Base-by-base conservation (phyloP, 2,329 filamentous ascomycete genomes). In the Trichoderma cornu-damae region DNA sequence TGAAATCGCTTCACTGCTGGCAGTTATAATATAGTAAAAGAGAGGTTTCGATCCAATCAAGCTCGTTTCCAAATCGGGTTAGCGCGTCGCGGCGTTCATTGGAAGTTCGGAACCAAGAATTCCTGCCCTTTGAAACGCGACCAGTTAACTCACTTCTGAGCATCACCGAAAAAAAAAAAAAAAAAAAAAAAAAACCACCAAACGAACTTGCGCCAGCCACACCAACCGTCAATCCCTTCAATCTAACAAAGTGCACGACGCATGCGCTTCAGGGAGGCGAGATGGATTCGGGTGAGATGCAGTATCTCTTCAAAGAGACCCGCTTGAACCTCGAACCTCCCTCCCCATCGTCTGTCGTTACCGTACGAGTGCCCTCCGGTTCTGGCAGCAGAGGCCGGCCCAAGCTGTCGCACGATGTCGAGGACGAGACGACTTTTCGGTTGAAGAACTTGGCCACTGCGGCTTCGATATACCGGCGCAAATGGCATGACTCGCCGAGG, bases 381-480 rank as follows among this genome's bases (percentile, higher is more conserved):
- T 77, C 71, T 66, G 75, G 69, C 69, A 73, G 74, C 68, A 73
- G 68, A 68, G 68, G 63, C 64, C 73, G 72, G 68, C 76, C 69
- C 70, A 79, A 71, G 64, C 60, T 61, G 44, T 57, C 63, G 43
- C 59, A 65, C 61, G 70, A 72, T 57, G 68, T 77, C 62, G 84
- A 89, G 67, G 89, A 92, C 63, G 88, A 93, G 70, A 83, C 83
- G 56, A 77, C 81, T 8, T 96, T 95, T 68, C 83, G 86, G 63
- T 77, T 81, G 60, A 85, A 83, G 61, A 83, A 89, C 68, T 76
- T 96, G 53, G 90, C 93, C 24, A 86, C 79, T 2, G 83, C 91
- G 30, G 87, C 90, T 26, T 90, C 90, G 2, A 81, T 97, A 57
- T 96, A 90, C 75, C 91, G 96, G 72, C 85, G 94, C 56, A 82